Evolutionary conservation across 1,284 basidiomycete genomes (phyloP).

Genomic region (Papiliotrema terrestris): DNA sequence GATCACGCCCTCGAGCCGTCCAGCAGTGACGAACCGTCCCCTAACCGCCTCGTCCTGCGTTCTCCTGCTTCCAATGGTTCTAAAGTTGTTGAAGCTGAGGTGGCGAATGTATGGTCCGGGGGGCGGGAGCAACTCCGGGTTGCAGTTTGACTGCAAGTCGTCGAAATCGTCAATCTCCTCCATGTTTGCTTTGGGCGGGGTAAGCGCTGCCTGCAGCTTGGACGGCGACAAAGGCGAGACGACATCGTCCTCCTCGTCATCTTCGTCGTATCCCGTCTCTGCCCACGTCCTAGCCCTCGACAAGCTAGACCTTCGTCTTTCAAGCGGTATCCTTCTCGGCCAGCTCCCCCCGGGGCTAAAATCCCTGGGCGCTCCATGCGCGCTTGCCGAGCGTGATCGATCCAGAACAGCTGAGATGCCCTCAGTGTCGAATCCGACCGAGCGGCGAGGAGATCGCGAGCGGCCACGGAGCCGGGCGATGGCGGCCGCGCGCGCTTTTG

Average conservation of each 20-base stretch:
- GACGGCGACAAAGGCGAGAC: not conserved
- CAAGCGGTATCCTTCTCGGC: constrained; percentile 11
- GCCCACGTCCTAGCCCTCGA: constrained; percentile 12
- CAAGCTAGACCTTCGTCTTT: constrained; percentile 16
- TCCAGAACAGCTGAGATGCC: constrained; percentile 34
- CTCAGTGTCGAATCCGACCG: constrained; percentile 28
- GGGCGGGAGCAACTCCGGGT: constrained; percentile 40
- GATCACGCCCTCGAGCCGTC: constrained; percentile 73
- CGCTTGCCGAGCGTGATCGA: constrained; percentile 24
- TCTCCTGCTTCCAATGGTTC: constrained; percentile 78
- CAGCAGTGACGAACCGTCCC: constrained; percentile 87
- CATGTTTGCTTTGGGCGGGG: not conserved
- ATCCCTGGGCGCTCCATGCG: constrained; percentile 1
- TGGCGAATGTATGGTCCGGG: constrained; percentile 44
- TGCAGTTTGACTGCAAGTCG: constrained; percentile 18
- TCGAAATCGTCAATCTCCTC: constrained; percentile 3
- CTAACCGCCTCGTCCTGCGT: constrained; percentile 85
- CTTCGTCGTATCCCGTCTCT: constrained; percentile 7
- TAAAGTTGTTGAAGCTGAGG: constrained; percentile 39
- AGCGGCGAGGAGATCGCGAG: constrained; percentile 25
- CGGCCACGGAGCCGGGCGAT: constrained; percentile 23
- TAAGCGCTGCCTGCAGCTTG: not conserved
- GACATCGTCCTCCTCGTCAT: constrained; percentile 7
- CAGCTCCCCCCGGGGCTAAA: not conserved
- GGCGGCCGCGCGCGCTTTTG: constrained; percentile 6